phyloP scores from a whole-genome alignment of 192 early-diverging fungal species.

The Podochytrium sp. region DNA sequence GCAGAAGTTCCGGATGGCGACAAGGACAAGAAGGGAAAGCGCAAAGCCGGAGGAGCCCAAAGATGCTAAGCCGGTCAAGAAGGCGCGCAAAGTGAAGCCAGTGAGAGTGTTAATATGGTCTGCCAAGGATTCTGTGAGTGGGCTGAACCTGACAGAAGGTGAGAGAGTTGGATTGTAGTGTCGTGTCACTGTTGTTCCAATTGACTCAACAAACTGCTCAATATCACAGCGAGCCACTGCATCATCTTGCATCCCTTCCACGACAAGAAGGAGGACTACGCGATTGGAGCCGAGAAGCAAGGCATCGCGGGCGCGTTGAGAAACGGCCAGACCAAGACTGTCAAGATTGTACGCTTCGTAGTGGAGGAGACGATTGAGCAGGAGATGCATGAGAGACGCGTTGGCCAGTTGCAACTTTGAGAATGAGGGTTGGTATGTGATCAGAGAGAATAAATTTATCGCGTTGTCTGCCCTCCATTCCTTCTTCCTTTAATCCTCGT shows the following conservation, averaged over 20 bases:
- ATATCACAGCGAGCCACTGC: conserved; percentile 19
- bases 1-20: neutral
- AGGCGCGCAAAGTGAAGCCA: neutral
- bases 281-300: conserved; percentile 30
- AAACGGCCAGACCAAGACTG: conserved; percentile 29
- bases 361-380: conserved; percentile 22
- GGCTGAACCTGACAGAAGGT: conserved; percentile 37
- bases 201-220: neutral
- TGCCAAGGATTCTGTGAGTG: conserved; percentile 35
- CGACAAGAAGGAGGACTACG: conserved; percentile 18
- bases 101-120: conserved; percentile 30
- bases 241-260: conserved; percentile 32
- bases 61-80: neutral
- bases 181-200: neutral
- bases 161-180: neutral
- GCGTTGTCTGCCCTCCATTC: no score
- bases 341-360: conserved; percentile 29
- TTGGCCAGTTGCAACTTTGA: neutral
- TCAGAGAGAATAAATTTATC: no score
- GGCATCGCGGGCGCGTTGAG: conserved; percentile 19
- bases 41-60: neutral
- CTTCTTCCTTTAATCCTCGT: no score
- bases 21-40: neutral
- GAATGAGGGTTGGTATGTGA: no score
- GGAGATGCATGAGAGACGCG: conserved; percentile 14